phyloP scores from a whole-genome alignment of 2,329 filamentous ascomycete species.

The Fusarium secorum region DNA sequence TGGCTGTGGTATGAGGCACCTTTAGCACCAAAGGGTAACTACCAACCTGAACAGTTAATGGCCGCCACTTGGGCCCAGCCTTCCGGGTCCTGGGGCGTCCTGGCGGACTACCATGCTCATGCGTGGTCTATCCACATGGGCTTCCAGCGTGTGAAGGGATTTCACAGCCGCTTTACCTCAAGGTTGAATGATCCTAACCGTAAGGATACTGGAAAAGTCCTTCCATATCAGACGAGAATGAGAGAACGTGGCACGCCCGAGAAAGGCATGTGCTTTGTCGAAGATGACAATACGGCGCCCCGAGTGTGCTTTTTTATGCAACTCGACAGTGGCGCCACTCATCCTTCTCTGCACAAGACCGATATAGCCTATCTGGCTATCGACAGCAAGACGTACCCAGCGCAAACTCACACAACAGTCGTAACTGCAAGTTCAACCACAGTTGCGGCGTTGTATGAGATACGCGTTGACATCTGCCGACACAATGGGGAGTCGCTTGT shows the following conservation, averaged over 20 bases:
- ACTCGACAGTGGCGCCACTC: constrained; percentile 38
- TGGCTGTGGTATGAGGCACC: constrained; percentile 42
- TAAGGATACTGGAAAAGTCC: constrained; percentile 10
- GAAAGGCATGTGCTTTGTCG: constrained; percentile 2
- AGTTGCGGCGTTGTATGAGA: constrained; percentile 30
- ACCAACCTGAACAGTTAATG: constrained; percentile 28
- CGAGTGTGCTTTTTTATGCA: constrained; percentile 40
- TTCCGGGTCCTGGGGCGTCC: background rate
- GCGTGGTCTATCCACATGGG: constrained; percentile 41
- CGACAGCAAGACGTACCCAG: constrained; percentile 26
- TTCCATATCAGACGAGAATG: constrained; percentile 26
- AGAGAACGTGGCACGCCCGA: background rate
- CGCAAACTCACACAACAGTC: constrained; percentile 29
- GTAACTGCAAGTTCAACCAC: constrained; percentile 23
- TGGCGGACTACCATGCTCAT: background rate
- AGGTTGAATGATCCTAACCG: background rate
- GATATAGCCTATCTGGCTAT: constrained; percentile 36
- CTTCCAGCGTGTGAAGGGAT: constrained; percentile 34
- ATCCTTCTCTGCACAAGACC: constrained; percentile 29
- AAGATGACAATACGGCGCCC: constrained; percentile 25
- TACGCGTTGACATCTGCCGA: constrained; percentile 39
- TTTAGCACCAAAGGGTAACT: constrained; percentile 16
- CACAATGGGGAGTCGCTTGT: constrained; percentile 39
- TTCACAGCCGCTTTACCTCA: constrained; percentile 27
- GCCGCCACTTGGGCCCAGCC: constrained; percentile 40